Conservation (phyloP, 768 basidiomycete species). For the Tulasnella sp. region DNA sequence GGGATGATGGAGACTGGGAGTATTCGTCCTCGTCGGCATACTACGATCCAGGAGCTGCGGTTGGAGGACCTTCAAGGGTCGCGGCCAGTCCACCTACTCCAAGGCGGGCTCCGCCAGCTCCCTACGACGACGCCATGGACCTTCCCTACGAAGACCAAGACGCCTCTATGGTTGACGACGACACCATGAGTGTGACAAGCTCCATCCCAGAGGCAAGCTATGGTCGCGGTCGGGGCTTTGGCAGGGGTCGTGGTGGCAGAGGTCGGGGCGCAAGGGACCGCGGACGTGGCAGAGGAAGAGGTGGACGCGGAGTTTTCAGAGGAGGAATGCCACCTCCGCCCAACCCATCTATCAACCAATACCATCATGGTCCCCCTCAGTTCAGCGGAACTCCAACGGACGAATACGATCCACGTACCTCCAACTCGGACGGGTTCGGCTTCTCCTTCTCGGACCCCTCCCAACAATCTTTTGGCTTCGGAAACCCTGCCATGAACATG, state of each 20-base stretch:
- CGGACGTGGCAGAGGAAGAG: slow-evolving; percentile 21
- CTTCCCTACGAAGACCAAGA: slow-evolving; percentile 9
- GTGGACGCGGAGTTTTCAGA: slow-evolving; percentile 1
- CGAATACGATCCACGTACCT: slow-evolving; percentile 43
- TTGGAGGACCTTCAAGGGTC: background rate
- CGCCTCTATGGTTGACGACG: background rate
- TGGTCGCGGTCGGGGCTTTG: background rate
- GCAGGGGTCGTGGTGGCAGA: slow-evolving; percentile 26
- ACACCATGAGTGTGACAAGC: background rate
- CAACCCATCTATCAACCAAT: background rate
- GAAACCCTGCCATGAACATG: slow-evolving; percentile 45
- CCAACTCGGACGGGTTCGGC: background rate
- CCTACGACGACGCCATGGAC: slow-evolving; percentile 63
- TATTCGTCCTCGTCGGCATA: slow-evolving; percentile 7
- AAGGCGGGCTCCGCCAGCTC: slow-evolving; percentile 66
- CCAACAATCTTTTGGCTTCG: slow-evolving; percentile 37
- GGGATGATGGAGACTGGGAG: background rate
- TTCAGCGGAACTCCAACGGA: slow-evolving; percentile 33
- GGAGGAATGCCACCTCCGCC: slow-evolving; percentile 3
- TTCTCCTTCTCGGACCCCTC: background rate
- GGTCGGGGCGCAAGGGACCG: slow-evolving; percentile 39
- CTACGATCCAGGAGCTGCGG: slow-evolving; percentile 2
- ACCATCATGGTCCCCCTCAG: background rate
- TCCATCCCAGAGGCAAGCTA: background rate
- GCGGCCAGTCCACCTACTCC: slow-evolving; percentile 44